Percentiles rank a stretch among this genome's conserved stretches.
Conservation (phyloP, 2,329 filamentous ascomycete genomes). For the Domatiomyces globalis region DNA sequence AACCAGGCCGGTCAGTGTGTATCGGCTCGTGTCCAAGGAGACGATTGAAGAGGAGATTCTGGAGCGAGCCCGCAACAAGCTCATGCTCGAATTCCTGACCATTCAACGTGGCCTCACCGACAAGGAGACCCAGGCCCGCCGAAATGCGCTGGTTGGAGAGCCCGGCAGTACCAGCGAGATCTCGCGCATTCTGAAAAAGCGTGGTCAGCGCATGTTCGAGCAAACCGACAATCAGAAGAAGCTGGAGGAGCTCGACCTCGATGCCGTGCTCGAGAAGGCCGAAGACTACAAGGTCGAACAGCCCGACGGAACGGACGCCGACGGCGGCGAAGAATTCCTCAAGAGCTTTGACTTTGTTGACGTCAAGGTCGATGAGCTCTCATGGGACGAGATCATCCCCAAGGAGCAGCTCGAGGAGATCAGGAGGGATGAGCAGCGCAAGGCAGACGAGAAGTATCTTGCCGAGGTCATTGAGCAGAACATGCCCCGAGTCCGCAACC, state of each 20-base stretch:
- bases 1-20: slow-evolving; percentile 89
- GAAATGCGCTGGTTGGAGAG: slow-evolving; percentile 48
- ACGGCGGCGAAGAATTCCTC: slow-evolving; percentile 93
- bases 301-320: slow-evolving; percentile 83
- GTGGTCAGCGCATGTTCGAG: slow-evolving; percentile 98
- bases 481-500: slow-evolving; percentile 60
- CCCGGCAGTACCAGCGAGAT: slow-evolving; percentile 89
- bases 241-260: slow-evolving; percentile 92
- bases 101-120: slow-evolving; percentile 96
- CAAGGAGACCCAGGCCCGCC: slow-evolving; percentile 62
- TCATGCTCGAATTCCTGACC: slow-evolving; percentile 91
- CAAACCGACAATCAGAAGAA: slow-evolving; percentile 94
- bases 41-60: slow-evolving; percentile 97
- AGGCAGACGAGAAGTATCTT: slow-evolving; percentile 69
- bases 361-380: slow-evolving; percentile 82
- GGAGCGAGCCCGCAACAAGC: slow-evolving; percentile 90
- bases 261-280: slow-evolving; percentile 89
- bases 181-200: slow-evolving; percentile 87
- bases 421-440: slow-evolving; percentile 76
- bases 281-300: slow-evolving; percentile 96
- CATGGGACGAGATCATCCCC: slow-evolving; percentile 98
- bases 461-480: slow-evolving; percentile 72
- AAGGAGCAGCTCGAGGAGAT: slow-evolving; percentile 80
- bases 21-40: slow-evolving; percentile 91
- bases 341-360: slow-evolving; percentile 83